Evolutionary conservation across 306 rosid genomes (phyloP), one percentile per base, ranked within the genome.

Genomic region (Prunus fruticosa): DNA sequence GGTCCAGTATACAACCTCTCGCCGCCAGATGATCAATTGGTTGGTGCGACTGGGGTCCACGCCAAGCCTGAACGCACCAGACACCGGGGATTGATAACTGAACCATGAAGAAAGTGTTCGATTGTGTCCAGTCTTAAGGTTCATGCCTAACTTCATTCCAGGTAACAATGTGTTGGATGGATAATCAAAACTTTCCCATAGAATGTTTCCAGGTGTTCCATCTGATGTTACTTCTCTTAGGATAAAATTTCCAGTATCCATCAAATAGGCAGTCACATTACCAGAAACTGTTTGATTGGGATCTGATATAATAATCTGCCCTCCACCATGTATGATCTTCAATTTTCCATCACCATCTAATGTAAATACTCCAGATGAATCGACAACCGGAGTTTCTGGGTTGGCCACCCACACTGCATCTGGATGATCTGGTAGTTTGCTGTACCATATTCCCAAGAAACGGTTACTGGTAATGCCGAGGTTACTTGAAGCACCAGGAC

Each of bases 341-440:
- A 68, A 45, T 63, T 69, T 74, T 41, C 76, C 83, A 46, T 68
- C 75, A 45, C 50, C 49, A 63, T 75, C 79, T 28, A 74, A 74
- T 13, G 65, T 45, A 25, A 80, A 70, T 22, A 80, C 66, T 6
- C 76, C 76, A 18, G 83, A 60, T 8, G 75, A 16, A 10, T 80
- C 72, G 2, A 18, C 3, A 64, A 80, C 45, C 3, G 83, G 83
- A 68, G 72, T 41, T 16, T 69, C 67, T 13, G 69, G 76, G 76
- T 81, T 81, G 9, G 73, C 80, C 67, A 81, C 76, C 84, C 84
- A 71, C 5, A 81, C 72, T 11, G 76, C 79, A 20, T 81, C 77
- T 11, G 84, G 73, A 43, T 81, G 60, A 15, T 63, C 45, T n/a
- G 76, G 76, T 63, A 81, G 73, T 46, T 75, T 81, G 60, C 50